phyloP scores from a whole-genome alignment of 768 basidiomycete genomes.

The Leccinum variicolor region DNA sequence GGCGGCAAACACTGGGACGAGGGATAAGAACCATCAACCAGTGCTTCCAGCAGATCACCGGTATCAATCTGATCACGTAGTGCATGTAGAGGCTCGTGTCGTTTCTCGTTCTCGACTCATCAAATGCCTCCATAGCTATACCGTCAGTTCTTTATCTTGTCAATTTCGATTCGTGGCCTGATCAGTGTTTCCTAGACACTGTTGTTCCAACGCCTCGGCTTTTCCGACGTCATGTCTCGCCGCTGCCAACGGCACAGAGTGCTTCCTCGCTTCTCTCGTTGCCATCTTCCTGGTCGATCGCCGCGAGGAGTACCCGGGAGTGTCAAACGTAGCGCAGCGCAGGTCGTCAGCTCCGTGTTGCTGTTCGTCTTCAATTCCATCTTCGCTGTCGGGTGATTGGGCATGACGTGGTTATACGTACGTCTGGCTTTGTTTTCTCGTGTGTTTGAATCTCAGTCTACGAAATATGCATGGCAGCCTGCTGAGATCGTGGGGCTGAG shows the following conservation, averaged over 20 bases:
- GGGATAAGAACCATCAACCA: constrained; percentile 31
- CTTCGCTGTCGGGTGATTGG: constrained; percentile 69
- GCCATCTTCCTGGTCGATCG: constrained; percentile 72
- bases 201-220: constrained; percentile 55
- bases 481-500: constrained; percentile 63
- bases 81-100: constrained; percentile 31
- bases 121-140: constrained; percentile 19
- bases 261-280: constrained; percentile 66
- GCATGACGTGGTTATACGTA: constrained; percentile 70
- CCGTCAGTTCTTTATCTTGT: constrained; percentile 21
- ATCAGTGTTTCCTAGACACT: constrained; percentile 35
- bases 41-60: constrained; percentile 68
- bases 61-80: constrained; percentile 66
- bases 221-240: constrained; percentile 58
- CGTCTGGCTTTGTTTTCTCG: constrained; percentile 17
- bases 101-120: constrained; percentile 17
- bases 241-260: constrained; percentile 69
- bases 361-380: constrained; percentile 72
- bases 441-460: background rate
- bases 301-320: constrained; percentile 53
- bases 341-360: constrained; percentile 50
- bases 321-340: constrained; percentile 43
- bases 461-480: constrained; percentile 35
- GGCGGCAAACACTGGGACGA: constrained; percentile 45
- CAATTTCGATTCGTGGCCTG: background rate